phyloP scores from a whole-genome alignment of 805 yeast genomes.

The Wickerhamomyces chaumierensis region DNA sequence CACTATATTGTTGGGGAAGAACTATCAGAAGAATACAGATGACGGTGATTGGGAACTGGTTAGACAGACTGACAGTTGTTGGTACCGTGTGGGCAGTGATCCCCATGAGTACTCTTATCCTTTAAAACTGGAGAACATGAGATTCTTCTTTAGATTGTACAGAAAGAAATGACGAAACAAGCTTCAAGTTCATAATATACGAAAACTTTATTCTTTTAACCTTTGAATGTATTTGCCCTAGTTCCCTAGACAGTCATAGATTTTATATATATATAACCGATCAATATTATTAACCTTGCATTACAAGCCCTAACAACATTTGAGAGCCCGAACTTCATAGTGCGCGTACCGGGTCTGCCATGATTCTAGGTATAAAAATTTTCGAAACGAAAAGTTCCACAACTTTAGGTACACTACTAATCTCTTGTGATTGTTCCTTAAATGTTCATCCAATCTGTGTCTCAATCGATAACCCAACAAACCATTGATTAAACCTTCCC shows the following conservation, averaged over 20 bases:
- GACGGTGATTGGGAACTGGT: conserved; percentile 57
- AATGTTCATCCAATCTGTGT: conserved; percentile 63
- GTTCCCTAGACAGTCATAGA: no score
- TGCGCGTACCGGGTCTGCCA: no score
- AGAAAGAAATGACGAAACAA: conserved; percentile 42
- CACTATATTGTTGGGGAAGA: conserved; percentile 50
- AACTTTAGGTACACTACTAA: no score
- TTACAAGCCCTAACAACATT: no score
- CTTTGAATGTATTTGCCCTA: no score
- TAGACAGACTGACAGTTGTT: conserved; percentile 59
- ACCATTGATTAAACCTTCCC: conserved; percentile 13
- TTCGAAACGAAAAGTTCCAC: no score
- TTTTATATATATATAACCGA: no score
- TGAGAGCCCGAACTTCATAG: no score
- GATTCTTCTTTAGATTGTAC: conserved; percentile 73
- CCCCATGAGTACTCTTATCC: conserved; percentile 35
- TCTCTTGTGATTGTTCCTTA: no score
- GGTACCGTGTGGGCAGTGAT: conserved; percentile 56
- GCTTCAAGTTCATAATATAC: no score
- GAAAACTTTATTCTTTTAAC: no score
- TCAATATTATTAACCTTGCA: no score
- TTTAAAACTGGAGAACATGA: conserved; percentile 75
- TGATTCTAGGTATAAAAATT: neutral
- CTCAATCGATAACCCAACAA: conserved; percentile 30
- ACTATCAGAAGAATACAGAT: conserved; percentile 14